Base-by-base conservation (phyloP, 2,329 filamentous ascomycete genomes). In the Coccinonectria pachysandricola region DNA sequence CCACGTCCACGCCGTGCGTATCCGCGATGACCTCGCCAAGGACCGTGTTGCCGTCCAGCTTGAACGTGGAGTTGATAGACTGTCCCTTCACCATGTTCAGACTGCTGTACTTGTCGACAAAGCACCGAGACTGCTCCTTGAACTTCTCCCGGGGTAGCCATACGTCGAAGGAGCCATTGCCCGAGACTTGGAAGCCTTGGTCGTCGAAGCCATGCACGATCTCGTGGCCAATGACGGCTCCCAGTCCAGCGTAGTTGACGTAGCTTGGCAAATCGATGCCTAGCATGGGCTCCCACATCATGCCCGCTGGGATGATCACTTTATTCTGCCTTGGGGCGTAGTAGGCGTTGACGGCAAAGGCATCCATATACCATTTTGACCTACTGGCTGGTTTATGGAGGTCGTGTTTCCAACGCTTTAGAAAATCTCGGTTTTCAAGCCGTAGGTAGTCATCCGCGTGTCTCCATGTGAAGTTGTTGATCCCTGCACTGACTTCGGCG, bases 1-100 rank as follows among this genome's bases (percentile, higher is more conserved):
- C 58, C 2, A 67, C 67, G 12, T 10, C 13, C 12, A 24, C 4
- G 11, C 22, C 22, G 13, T 15, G 13, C 8, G 22, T 15, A 15
- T 24, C 22, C 13, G 22, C 13, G 10, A 24, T 9, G 14, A 15
- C 16, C 14, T 24, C 22, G 22, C 13, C 13, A 15, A 16, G 17
- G 10, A 10, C 10, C 17, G 10, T 7, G 17, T 7, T 19, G 17
- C 17, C 17, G 17, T 19, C 10, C 7, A 19, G 7, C 17, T 7
- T 7, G 17, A 7, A 10, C 17, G 7, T 10, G 10, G 17, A 19
- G 17, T 10, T 10, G 17, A n/a, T n/a, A n/a, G n/a, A n/a, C n/a
- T 19, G 17, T 7, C 7, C 17, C 7, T 19, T 10, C 7, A 19
- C 17, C 7, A 19, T 7, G 17, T 7, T 10, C 7, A 19, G 10